A percentile compares a stretch with the other conserved stretches of the same genome.
phyloP scores from a whole-genome alignment of 2,329 filamentous ascomycete genomes.

The Nemania diffusa region DNA sequence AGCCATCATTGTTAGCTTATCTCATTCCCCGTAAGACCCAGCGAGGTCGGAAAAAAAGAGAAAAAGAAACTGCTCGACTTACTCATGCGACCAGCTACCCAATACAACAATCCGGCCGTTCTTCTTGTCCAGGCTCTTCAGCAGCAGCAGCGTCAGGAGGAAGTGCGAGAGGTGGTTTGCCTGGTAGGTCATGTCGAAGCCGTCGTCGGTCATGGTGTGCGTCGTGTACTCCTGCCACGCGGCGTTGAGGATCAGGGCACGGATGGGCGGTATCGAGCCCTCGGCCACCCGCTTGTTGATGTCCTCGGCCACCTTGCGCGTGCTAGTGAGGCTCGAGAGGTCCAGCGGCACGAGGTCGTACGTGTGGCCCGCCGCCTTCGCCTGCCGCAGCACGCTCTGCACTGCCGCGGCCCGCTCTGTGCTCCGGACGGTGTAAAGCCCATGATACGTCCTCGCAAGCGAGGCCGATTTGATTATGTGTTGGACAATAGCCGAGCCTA shows the following conservation, averaged over 20 bases:
- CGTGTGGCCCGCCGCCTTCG: slow-evolving; percentile 18
- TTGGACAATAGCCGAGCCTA: slow-evolving; percentile 35
- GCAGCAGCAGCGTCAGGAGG: slow-evolving; percentile 48
- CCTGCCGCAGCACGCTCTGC: slow-evolving; percentile 20
- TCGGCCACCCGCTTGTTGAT: slow-evolving; percentile 38
- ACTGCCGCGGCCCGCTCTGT: slow-evolving; percentile 18
- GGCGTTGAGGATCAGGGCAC: slow-evolving; percentile 41
- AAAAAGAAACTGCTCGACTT: neutral
- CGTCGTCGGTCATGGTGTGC: slow-evolving; percentile 48
- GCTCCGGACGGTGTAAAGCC: slow-evolving; percentile 37
- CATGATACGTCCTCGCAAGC: slow-evolving; percentile 27
- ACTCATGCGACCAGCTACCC: slow-evolving; percentile 50
- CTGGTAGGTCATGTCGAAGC: slow-evolving; percentile 50
- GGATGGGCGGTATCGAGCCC: slow-evolving; percentile 45
- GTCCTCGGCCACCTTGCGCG: slow-evolving; percentile 34
- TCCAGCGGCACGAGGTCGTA: slow-evolving; percentile 35
- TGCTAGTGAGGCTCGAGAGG: slow-evolving; percentile 33
- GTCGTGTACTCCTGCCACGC: slow-evolving; percentile 41
- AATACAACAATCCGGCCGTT: slow-evolving; percentile 48
- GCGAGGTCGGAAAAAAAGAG: neutral
- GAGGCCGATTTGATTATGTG: slow-evolving; percentile 23
- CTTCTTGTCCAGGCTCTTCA: slow-evolving; percentile 51
- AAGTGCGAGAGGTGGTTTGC: slow-evolving; percentile 50
- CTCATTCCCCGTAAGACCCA: neutral
- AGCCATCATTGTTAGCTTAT: neutral